Base-by-base conservation (phyloP, 116 monocot species). In the Posidonia oceanica region DNA sequence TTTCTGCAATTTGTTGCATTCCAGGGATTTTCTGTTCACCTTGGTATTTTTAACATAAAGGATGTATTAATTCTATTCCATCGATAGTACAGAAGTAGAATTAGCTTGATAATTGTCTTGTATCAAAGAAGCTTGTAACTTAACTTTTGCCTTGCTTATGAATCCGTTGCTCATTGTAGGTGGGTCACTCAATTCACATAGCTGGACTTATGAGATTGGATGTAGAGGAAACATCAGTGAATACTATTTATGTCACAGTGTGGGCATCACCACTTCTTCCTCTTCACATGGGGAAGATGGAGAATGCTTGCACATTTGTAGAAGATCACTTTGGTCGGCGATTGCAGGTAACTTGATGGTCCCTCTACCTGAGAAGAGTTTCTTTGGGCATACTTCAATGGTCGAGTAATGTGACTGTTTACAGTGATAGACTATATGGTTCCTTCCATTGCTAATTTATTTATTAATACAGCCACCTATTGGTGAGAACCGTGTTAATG, bases 211-310 rank as follows among this genome's bases (percentile, higher is more conserved):
- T 89, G 75, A 84, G 91, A 67, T 22, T 96, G 18, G 96, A 96
- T 72, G 75, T 96, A 39, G 91, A 87, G 77, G 83, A 96, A 76
- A 67, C 76, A 71, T 78, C 82, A 17, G 81, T 78, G 14, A 83
- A 80, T 2, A 78, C 89, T 4, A 77, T 86, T 36, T 96, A 96
- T 60, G 37, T 96, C 60, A 96, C 96, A 22, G 85, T 96, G 18
- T 96, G 91, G 91, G 96, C 96, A 66, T 96, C 96, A 39, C 70
- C 86, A 23, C 82, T 89, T 62, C 86, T 96, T 54, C 91, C 96
- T 51, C 89, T 96, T 41, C 96, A 96, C 80, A 91, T 96, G 96
- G 96, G 96, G 23, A 91, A 85, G 80, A 83, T 78, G 36, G 88
- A 89, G 54, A 84, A 89, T 36, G 76, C 89, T 18, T 79, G 81